Percentiles rank a stretch among this genome's conserved stretches.
phyloP scores from a whole-genome alignment of 2,329 filamentous ascomycete genomes.

The Fusarium keratoplasticum region DNA sequence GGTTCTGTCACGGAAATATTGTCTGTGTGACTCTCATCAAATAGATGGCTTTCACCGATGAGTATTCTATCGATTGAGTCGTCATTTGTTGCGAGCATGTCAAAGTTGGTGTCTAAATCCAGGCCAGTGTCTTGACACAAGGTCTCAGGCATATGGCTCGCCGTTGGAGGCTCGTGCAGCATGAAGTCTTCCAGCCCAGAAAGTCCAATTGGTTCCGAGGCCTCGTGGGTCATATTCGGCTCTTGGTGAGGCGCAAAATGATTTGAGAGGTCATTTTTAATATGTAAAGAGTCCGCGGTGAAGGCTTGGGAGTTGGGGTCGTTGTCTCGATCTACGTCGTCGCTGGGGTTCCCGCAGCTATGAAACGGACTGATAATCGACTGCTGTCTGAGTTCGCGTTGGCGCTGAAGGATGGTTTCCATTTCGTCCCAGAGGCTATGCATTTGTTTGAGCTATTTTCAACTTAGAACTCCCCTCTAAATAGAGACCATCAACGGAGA shows the following conservation, averaged over 20 bases:
- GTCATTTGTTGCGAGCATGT: neutral
- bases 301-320: neutral
- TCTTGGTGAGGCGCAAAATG: neutral
- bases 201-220: neutral
- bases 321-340: neutral
- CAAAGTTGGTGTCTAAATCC: neutral
- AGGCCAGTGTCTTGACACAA: neutral
- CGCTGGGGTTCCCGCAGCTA: neutral
- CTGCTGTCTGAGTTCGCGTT: neutral
- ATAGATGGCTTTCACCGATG: neutral
- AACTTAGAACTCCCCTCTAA: neutral
- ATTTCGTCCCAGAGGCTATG: conserved; percentile 13
- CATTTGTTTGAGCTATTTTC: neutral
- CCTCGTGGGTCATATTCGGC: accelerated
- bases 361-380: neutral
- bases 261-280: neutral
- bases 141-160: neutral
- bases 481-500: no score
- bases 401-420: conserved; percentile 3
- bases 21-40: neutral
- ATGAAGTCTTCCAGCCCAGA: neutral
- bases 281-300: neutral
- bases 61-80: neutral
- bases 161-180: neutral
- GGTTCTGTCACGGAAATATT: neutral